Conservation (phyloP, 345 rosid genomes). For the Hibiscus trionum region DNA sequence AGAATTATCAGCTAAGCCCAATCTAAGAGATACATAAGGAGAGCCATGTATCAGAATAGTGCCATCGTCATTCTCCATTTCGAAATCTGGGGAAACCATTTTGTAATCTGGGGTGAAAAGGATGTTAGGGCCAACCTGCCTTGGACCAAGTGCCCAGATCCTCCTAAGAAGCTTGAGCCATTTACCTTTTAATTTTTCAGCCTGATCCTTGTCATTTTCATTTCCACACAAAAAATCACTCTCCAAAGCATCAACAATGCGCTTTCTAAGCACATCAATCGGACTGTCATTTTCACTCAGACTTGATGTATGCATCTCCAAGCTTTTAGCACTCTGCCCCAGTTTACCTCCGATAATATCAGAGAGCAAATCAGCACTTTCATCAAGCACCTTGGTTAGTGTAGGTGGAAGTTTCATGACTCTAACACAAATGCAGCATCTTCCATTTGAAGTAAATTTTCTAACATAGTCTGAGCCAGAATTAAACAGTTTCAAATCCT, state of each 20-base stretch:
- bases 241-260: constrained; percentile 48
- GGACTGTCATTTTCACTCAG: constrained; percentile 39
- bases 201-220: constrained; percentile 51
- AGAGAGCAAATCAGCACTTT: constrained; percentile 63
- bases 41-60: constrained; percentile 55
- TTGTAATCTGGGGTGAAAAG: constrained; percentile 66
- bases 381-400: constrained; percentile 74
- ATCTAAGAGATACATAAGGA: constrained; percentile 58
- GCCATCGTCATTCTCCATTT: constrained; percentile 25
- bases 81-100: constrained; percentile 39
- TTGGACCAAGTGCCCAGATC: constrained; percentile 80
- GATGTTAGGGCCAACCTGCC: constrained; percentile 85
- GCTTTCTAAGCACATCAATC: constrained; percentile 41
- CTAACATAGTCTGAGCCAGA: constrained; percentile 49
- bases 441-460: constrained; percentile 72
- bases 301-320: constrained; percentile 35
- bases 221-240: constrained; percentile 13
- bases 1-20: constrained; percentile 51
- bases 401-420: constrained; percentile 75
- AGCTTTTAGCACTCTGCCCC: constrained; percentile 38
- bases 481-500: constrained; percentile 51
- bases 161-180: constrained; percentile 2
- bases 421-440: constrained; percentile 60
- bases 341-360: constrained; percentile 57
- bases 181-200: constrained; percentile 31